Percentiles rank a stretch among this genome's conserved stretches.
phyloP scores from a whole-genome alignment of 2,329 filamentous ascomycete species.

The Didymellaceae sp. region DNA sequence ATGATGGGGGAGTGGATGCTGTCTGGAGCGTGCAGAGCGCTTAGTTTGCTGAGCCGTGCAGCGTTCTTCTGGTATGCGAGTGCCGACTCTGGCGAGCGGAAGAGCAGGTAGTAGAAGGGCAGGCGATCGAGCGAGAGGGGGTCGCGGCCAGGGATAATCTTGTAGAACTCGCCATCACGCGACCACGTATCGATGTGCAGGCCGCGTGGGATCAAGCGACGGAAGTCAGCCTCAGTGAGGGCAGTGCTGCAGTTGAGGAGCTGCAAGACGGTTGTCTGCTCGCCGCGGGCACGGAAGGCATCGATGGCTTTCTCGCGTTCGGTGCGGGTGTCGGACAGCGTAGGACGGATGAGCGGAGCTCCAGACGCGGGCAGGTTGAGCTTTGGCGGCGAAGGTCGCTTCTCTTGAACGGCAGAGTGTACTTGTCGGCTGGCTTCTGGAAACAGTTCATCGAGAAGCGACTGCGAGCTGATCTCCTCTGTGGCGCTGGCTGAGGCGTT shows the following conservation, averaged over 20 bases:
- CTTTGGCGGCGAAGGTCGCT: constrained; percentile 35
- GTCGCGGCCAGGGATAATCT: constrained; percentile 70
- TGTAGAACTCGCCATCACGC: constrained; percentile 61
- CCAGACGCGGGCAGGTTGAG: constrained; percentile 31
- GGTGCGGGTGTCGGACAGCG: background rate
- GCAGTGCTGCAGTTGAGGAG: constrained; percentile 58
- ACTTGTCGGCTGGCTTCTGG: constrained; percentile 52
- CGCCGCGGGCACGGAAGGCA: constrained; percentile 31
- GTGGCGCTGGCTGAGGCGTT: background rate
- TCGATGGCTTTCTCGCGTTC: constrained; percentile 18
- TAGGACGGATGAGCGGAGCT: constrained; percentile 15
- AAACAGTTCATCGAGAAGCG: constrained; percentile 60
- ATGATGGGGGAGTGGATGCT: constrained; percentile 53
- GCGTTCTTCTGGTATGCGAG: constrained; percentile 65
- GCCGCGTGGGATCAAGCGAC: constrained; percentile 67
- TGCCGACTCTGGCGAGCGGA: constrained; percentile 66
- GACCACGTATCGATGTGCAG: constrained; percentile 72
- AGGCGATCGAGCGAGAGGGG: constrained; percentile 67
- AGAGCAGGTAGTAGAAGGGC: constrained; percentile 73
- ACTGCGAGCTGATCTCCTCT: constrained; percentile 34
- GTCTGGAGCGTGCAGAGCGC: constrained; percentile 52
- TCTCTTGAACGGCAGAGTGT: constrained; percentile 21
- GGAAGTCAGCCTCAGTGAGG: constrained; percentile 73
- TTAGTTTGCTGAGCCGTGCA: constrained; percentile 58
- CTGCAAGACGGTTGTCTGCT: constrained; percentile 57